Evolutionary conservation across 192 early-diverging fungal species (phyloP).

Genomic region (Lunasporangiospora selenospora): DNA sequence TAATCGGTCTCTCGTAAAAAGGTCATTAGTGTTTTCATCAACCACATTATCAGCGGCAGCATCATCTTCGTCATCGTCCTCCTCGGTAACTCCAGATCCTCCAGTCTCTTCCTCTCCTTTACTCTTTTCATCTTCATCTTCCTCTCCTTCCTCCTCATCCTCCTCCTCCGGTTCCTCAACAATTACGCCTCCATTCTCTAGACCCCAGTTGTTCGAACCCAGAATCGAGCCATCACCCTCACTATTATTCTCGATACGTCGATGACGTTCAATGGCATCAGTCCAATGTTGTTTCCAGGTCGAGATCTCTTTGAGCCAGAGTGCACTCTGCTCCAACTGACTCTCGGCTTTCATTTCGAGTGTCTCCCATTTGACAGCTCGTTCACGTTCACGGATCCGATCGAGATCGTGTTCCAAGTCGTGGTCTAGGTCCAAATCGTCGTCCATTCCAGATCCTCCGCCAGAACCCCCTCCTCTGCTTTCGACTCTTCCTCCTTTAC

Average conservation of each 20-base stretch:
- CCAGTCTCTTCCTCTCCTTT: neutral
- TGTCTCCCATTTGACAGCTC: constrained; percentile 31
- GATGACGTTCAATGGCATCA: constrained; percentile 21
- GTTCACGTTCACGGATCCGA: no score
- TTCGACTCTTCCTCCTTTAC: no score
- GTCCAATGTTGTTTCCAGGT: constrained; percentile 14
- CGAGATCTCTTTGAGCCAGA: constrained; percentile 27
- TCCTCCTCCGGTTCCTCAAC: neutral
- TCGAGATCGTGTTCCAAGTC: no score
- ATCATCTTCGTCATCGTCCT: no score
- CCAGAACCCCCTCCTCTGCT: no score
- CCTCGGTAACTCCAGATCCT: no score
- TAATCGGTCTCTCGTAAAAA: no score
- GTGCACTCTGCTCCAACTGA: constrained; percentile 23
- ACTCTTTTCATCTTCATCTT: neutral
- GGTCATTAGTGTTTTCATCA: no score
- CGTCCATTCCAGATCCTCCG: no score
- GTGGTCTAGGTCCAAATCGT: no score
- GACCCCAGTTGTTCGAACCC: neutral
- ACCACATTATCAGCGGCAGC: no score
- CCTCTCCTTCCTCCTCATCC: constrained; percentile 5
- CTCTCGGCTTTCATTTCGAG: constrained; percentile 25
- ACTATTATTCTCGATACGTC: neutral
- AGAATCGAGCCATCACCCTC: neutral
- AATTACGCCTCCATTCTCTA: constrained; percentile 2